These are phyloP conservation scores for Cryptosporidium baileyi DNA, from an alignment of 169 alveolate species.

Conservation along the genomic window DNA sequence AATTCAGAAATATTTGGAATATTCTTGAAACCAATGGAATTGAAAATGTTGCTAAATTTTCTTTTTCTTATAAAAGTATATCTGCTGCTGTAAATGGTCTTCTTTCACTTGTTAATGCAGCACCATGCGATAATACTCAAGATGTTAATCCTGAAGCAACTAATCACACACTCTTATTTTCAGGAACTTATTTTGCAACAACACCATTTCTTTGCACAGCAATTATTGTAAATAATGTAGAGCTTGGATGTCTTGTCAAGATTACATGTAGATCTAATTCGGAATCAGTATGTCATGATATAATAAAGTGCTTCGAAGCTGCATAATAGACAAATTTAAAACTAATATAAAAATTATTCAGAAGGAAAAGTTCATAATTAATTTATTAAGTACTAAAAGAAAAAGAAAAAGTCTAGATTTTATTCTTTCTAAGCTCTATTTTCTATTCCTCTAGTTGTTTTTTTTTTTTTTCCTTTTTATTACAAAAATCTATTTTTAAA, in stretches of 20 bases:
- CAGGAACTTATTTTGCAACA: conserved; percentile 71
- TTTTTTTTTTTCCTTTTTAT: too few relatives aligned
- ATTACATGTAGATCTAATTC: conserved; percentile 72
- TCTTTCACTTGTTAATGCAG: conserved; percentile 71
- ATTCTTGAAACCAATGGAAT: conserved; percentile 65
- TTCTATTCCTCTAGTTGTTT: too few relatives aligned
- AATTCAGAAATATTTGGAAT: conserved; percentile 74
- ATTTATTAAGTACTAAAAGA: too few relatives aligned
- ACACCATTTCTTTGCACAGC: conserved; percentile 72
- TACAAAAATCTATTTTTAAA: too few relatives aligned
- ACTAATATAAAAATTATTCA: too few relatives aligned
- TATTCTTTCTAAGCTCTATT: too few relatives aligned
- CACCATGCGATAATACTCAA: conserved; percentile 73
- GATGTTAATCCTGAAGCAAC: conserved; percentile 65
- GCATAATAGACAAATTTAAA: too few relatives aligned
- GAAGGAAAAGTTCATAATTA: too few relatives aligned
- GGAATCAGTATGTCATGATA: conserved; percentile 65
- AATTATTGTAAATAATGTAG: conserved; percentile 72
- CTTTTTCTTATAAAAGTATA: conserved; percentile 73
- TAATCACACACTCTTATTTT: conserved; percentile 73
- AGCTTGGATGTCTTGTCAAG: conserved; percentile 76
- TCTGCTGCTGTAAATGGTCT: conserved; percentile 76
- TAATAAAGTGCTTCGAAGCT: conserved; percentile 72
- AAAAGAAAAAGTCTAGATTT: too few relatives aligned
- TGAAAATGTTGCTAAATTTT: conserved; percentile 73